phyloP scores from a whole-genome alignment of 805 yeast genomes.

The Wickerhamiella galacta region DNA sequence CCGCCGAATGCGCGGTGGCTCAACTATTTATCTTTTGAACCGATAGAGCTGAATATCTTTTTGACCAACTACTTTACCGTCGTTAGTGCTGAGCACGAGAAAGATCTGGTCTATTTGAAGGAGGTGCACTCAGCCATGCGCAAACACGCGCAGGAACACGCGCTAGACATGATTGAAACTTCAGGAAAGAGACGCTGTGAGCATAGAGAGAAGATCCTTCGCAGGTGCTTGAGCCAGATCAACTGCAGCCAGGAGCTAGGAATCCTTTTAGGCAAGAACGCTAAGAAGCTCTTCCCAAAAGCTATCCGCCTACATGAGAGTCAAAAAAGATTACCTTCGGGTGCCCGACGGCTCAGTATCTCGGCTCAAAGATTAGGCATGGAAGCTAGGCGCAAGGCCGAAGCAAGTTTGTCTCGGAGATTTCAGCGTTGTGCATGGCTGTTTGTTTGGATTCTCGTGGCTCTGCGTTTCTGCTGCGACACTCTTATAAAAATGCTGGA shows the following conservation, averaged over 20 bases:
- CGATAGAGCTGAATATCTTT: constrained; percentile 44
- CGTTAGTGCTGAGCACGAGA: constrained; percentile 6
- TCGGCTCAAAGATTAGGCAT: constrained; percentile 8
- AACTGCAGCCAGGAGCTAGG: constrained; percentile 24
- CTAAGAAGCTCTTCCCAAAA: constrained; percentile 15
- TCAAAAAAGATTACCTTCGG: constrained; percentile 1
- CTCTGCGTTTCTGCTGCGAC: not conserved
- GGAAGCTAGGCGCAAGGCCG: constrained; percentile 3
- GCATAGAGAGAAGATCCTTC: constrained; percentile 3
- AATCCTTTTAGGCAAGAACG: constrained; percentile 13
- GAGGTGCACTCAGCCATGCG: constrained; percentile 6
- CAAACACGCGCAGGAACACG: constrained; percentile 1
- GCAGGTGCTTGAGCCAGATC: constrained; percentile 20
- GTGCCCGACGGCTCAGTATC: constrained; percentile 14
- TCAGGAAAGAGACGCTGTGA: not conserved
- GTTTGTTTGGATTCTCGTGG: not conserved
- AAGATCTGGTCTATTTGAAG: constrained; percentile 4
- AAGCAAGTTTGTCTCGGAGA: not conserved
- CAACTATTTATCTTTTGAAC: constrained; percentile 64
- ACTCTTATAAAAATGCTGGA: constrained; percentile 1
- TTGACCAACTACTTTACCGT: constrained; percentile 1
- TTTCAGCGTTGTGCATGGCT: not conserved
- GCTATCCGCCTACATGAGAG: constrained; percentile 9
- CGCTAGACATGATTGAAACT: not conserved
- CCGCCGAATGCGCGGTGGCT: constrained; percentile 56